Evolutionary conservation across 2,329 filamentous ascomycete species (phyloP).

Genomic region (Colletotrichum phormii): DNA sequence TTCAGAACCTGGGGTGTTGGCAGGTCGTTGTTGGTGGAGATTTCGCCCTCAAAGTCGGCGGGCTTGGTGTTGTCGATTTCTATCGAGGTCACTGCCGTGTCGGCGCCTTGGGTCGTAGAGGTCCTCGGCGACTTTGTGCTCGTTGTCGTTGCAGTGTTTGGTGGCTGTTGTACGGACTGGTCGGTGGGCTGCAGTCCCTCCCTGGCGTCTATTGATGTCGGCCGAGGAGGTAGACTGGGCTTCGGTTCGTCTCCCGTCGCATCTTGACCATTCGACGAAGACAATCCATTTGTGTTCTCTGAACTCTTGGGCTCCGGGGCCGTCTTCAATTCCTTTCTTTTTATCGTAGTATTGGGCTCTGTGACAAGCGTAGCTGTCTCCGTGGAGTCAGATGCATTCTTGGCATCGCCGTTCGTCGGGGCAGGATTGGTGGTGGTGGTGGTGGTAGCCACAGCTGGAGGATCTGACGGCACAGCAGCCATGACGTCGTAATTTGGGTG

Average conservation of each 20-base stretch:
- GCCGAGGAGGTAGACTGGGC: background rate
- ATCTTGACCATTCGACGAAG: slow-evolving; percentile 12
- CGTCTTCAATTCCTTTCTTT: background rate
- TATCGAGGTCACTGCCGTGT: slow-evolving; percentile 39
- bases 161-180: slow-evolving; percentile 3
- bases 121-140: slow-evolving; percentile 23
- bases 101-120: slow-evolving; percentile 22
- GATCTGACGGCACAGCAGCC: slow-evolving; percentile 31
- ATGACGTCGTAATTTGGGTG: slow-evolving; percentile 31
- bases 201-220: slow-evolving; percentile 7
- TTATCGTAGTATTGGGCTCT: background rate
- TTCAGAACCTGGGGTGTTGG: slow-evolving; percentile 61
- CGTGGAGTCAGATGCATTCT: slow-evolving; percentile 13
- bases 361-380: background rate
- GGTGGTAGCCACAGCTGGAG: slow-evolving; percentile 12
- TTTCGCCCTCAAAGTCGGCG: slow-evolving; percentile 66
- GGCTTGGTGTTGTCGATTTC: slow-evolving; percentile 54
- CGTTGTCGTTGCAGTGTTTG: slow-evolving; percentile 7
- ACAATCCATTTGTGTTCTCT: background rate
- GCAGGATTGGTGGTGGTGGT: slow-evolving; percentile 7
- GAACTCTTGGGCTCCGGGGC: background rate
- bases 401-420: slow-evolving; percentile 18
- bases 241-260: slow-evolving; percentile 6
- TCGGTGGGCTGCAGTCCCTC: background rate
- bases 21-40: slow-evolving; percentile 66